Base-by-base conservation (phyloP, 1,284 basidiomycete genomes). In the Singerocomus inundabilis region DNA sequence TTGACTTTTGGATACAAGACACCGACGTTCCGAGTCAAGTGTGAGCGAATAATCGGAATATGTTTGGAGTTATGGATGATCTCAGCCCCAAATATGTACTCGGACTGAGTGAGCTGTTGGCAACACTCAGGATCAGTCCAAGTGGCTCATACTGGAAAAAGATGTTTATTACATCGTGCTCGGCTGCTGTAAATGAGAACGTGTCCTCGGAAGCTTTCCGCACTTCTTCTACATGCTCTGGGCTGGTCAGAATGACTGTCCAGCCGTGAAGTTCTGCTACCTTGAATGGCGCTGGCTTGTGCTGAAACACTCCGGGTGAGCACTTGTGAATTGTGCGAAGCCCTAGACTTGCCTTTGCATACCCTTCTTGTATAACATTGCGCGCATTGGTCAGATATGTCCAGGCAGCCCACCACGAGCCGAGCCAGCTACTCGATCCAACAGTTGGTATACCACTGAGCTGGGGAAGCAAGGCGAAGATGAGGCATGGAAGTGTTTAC, bases 181-280 rank as follows among this genome's bases (percentile, higher is more conserved):
- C 33, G 0, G 69, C 73, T 15, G 67, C 69, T 0, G 10, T 13
- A 2, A 30, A 12, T 4, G 29, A 30, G 29, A n/a, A n/a, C n/a
- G n/a, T n/a, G n/a, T n/a, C n/a, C n/a, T n/a, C n/a, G n/a, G n/a
- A n/a, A n/a, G n/a, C n/a, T n/a, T n/a, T n/a, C n/a, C n/a, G n/a
- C n/a, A n/a, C n/a, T n/a, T n/a, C n/a, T n/a, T n/a, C n/a, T 6
- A 30, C 29, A 30, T 30, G 29, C 9, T 63, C 55, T 0, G 53
- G 62, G 5, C 63, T 69, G 25, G 57, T 70, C 1, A 76, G 53
- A 26, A 79, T 38, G n/a, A 80, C 64, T 0, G 68, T 50, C 78
- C 77, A 80, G 34, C 58, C 55, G 28, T 63, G 60, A 2, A 69
- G 49, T 2, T 64, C 59, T 0, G 77, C 62, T 1, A 80, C 53